These are phyloP conservation scores for Aspergillus persii DNA, from an alignment of 2,329 filamentous ascomycete species.

Conservation along the genomic window DNA sequence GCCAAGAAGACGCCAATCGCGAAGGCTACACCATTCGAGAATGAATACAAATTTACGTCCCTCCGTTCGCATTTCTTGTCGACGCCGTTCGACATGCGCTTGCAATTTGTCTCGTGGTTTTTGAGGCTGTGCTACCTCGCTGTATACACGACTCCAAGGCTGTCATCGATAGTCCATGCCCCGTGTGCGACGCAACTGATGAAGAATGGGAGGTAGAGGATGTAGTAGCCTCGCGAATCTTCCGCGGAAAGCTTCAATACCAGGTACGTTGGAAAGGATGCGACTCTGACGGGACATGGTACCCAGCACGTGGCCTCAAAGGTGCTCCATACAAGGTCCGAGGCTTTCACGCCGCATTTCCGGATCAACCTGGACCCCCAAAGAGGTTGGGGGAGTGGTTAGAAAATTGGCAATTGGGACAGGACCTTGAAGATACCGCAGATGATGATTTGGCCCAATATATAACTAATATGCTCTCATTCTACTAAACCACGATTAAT, in stretches of 20 bases:
- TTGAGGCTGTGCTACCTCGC: no score
- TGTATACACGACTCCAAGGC: neutral
- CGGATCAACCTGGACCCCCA: slow-evolving; percentile 11
- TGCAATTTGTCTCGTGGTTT: neutral
- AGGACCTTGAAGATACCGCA: slow-evolving; percentile 6
- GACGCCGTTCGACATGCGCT: neutral
- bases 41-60: no score
- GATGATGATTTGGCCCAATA: slow-evolving; percentile 1
- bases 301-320: slow-evolving; percentile 7
- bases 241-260: slow-evolving; percentile 10
- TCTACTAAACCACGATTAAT: no score
- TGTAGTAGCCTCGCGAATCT: slow-evolving; percentile 6
- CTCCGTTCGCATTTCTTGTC: neutral
- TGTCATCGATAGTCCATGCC: no score
- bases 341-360: slow-evolving; percentile 7
- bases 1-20: no score
- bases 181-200: neutral
- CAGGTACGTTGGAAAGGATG: slow-evolving; percentile 9
- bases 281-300: slow-evolving; percentile 6
- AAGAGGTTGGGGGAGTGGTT: slow-evolving; percentile 10
- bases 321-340: slow-evolving; percentile 6
- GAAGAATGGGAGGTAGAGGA: slow-evolving; percentile 9
- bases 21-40: no score
- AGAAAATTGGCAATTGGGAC: slow-evolving; percentile 8
- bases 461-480: no score